Evolutionary conservation across 164 flowering plant genomes (phyloP), one percentile per base, ranked within the genome.

Genomic region (Stephania japonica): DNA sequence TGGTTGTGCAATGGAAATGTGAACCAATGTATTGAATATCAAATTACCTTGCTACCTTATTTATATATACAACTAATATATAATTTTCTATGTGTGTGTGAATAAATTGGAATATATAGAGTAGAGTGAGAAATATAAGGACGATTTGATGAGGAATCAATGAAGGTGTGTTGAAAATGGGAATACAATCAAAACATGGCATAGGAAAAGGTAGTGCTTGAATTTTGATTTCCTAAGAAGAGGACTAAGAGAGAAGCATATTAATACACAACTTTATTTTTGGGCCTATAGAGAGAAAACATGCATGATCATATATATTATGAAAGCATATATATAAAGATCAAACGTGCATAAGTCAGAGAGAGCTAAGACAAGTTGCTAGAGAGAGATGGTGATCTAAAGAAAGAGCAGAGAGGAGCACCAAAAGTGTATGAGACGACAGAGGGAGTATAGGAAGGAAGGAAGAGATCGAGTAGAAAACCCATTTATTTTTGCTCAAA

Each of bases 401-500:
- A 72, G 68, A 72, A 64, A 32, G 38, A 32, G 4, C 2, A 32
- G 38, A 32, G 38, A 32, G 38, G 38, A 32, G 50, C 59, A 63
- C 65, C 66, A 18, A 32, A 75, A 62, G 32, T 42, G 24, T 59
- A 68, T 72, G 44, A 67, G 65, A 76, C 53, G 65, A 76, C 53
- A 59, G 42, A 14, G 23, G 64, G 76, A 53, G 85, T 16, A 19
- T 6, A 13, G 72, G 83, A 71, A 76, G 11, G 32, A 16, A 12
- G 16, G 65, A 53, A 11, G 74, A 53, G 67, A 67, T 67, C 75
- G 78, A 69, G 82, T 10, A 74, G 76, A 79, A 78, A 80, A 70
- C 63, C 78, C 81, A 81, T 86, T 72, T 86, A 82, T 62, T 82
- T 32, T 81, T 84, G 79, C 73, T 70, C 69, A 71, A 81, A 82